Conservation (phyloP, 345 rosid genomes). For the Populus nigra region DNA sequence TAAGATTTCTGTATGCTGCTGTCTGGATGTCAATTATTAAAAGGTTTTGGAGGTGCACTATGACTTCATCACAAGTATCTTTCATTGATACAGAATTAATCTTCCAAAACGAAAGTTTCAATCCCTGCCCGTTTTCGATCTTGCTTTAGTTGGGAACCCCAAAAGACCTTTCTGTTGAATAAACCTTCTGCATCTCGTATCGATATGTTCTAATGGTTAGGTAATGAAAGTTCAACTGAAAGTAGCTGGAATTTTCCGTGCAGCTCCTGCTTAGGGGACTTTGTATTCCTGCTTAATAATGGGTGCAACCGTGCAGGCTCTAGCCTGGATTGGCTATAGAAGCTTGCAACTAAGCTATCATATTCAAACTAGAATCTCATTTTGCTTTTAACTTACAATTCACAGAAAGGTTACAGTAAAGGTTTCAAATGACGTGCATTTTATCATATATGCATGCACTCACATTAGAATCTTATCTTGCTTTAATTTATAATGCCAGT, state of each 20-base stretch:
- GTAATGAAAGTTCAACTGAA: neutral
- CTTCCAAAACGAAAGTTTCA: neutral
- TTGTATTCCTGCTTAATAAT: neutral
- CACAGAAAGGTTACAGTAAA: neutral
- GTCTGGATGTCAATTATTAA: slow-evolving; percentile 25
- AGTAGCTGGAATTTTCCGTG: neutral
- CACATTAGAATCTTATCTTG: slow-evolving; percentile 25
- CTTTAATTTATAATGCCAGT: slow-evolving; percentile 16
- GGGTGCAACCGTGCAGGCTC: neutral
- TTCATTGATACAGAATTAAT: neutral
- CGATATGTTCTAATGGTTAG: no score
- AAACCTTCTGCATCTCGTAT: neutral
- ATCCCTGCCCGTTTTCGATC: neutral
- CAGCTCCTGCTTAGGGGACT: neutral
- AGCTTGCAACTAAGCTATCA: neutral
- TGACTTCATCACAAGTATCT: neutral
- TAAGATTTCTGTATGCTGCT: slow-evolving; percentile 31
- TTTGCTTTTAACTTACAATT: slow-evolving; percentile 5
- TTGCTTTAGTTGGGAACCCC: neutral
- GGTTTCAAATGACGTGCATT: neutral
- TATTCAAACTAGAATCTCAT: slow-evolving; percentile 4
- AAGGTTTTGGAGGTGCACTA: slow-evolving; percentile 20
- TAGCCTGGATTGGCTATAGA: neutral
- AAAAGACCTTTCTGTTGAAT: neutral
- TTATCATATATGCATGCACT: neutral